phyloP scores from a whole-genome alignment of 1,284 basidiomycete genomes.

The Chalciporus sp. region DNA sequence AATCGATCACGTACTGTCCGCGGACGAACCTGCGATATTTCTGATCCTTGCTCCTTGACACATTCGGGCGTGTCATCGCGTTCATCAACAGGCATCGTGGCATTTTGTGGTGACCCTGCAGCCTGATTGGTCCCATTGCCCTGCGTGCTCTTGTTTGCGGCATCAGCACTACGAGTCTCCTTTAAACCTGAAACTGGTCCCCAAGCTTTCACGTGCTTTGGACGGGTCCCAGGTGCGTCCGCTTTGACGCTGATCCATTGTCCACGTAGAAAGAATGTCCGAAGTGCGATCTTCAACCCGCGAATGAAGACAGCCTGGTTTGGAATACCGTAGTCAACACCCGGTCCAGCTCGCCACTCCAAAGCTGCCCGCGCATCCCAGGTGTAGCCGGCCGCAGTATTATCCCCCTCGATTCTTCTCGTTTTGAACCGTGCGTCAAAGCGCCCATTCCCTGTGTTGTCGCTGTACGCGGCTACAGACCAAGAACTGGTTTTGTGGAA shows the following conservation, averaged over 20 bases:
- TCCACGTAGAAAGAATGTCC: neutral
- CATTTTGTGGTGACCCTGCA: too few species aligned
- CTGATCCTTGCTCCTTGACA: too few species aligned
- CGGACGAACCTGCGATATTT: too few species aligned
- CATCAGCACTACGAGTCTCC: too few species aligned
- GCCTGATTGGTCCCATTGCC: too few species aligned
- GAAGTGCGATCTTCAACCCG: neutral
- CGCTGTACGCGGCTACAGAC: constrained; percentile 17
- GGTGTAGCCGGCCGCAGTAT: neutral
- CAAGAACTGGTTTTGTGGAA: constrained; percentile 15
- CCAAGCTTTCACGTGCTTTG: too few species aligned
- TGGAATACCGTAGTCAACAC: neutral
- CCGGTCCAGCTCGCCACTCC: constrained; percentile 11
- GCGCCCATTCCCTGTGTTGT: neutral
- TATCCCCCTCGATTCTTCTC: neutral
- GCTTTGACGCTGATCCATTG: neutral
- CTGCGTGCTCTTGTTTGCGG: too few species aligned
- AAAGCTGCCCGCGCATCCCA: constrained; percentile 10
- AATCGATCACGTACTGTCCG: too few species aligned
- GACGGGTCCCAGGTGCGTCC: neutral
- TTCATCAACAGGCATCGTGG: too few species aligned
- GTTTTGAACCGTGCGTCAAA: constrained; percentile 10
- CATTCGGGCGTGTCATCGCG: too few species aligned
- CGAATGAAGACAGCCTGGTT: constrained; percentile 5
- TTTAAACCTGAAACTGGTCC: too few species aligned